Evolutionary conservation across 352 stramenopile species (phyloP).

Genomic region (Globisporangium yorkense): DNA sequence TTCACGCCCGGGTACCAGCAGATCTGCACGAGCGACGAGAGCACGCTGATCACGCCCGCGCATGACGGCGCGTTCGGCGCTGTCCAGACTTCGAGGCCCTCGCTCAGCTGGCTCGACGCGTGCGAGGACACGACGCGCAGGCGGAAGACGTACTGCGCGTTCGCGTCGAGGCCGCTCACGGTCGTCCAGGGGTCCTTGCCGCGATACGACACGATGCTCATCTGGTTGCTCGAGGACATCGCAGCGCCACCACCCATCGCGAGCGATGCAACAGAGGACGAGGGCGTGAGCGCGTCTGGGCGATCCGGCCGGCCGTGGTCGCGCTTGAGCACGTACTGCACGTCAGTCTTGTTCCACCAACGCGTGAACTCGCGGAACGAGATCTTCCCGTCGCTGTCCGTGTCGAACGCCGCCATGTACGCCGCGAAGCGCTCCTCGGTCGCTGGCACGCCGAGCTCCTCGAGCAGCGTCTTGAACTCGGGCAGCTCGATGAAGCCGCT

Average conservation of each 20-base stretch:
- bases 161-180: slow-evolving; percentile 69
- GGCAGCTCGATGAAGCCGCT: slow-evolving; percentile 76
- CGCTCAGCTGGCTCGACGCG: slow-evolving; percentile 68
- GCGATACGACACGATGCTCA: slow-evolving; percentile 71
- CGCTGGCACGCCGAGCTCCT: slow-evolving; percentile 77
- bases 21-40: slow-evolving; percentile 45
- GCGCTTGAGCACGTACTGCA: slow-evolving; percentile 84
- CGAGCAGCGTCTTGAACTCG: slow-evolving; percentile 81
- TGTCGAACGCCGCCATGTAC: slow-evolving; percentile 84
- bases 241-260: slow-evolving; percentile 9
- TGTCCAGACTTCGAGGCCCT: slow-evolving; percentile 68
- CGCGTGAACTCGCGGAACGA: slow-evolving; percentile 82
- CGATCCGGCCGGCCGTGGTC: slow-evolving; percentile 18
- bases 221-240: slow-evolving; percentile 20
- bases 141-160: slow-evolving; percentile 82
- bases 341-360: slow-evolving; percentile 83
- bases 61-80: slow-evolving; percentile 48
- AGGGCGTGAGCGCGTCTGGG: not conserved
- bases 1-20: slow-evolving; percentile 79
- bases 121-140: slow-evolving; percentile 74
- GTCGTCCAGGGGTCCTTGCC: slow-evolving; percentile 36
- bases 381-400: slow-evolving; percentile 75
- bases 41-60: slow-evolving; percentile 47
- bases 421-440: slow-evolving; percentile 74
- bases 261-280: not conserved